Percentiles rank a stretch among this genome's conserved stretches.
These are phyloP conservation scores for Gaertneriomyces semiglobifer DNA, from an alignment of 192 early-diverging fungal genomes.

Conservation along the genomic window DNA sequence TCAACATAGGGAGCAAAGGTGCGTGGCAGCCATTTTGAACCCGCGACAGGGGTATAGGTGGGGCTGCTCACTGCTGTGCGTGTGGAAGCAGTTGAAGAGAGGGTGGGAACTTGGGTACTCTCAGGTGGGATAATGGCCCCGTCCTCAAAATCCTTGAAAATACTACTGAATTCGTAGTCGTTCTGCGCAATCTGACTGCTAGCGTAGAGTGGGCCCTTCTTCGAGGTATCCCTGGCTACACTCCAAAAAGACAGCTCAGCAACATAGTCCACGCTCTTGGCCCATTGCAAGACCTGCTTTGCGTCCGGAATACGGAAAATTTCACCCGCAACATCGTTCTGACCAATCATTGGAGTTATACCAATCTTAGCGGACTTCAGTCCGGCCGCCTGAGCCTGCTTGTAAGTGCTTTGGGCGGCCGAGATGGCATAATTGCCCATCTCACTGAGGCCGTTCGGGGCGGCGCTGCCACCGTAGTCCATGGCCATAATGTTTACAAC, in stretches of 20 bases:
- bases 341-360: slow-evolving; percentile 48
- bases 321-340: slow-evolving; percentile 45
- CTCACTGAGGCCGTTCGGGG: slow-evolving; percentile 42
- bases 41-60: neutral
- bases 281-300: slow-evolving; percentile 26
- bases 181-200: slow-evolving; percentile 26
- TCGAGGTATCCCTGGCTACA: slow-evolving; percentile 32
- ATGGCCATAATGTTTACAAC: slow-evolving; percentile 51
- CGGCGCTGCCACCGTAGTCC: slow-evolving; percentile 33
- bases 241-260: slow-evolving; percentile 20
- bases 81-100: neutral
- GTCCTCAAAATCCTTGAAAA: slow-evolving; percentile 19
- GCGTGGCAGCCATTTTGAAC: slow-evolving; percentile 1
- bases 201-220: slow-evolving; percentile 20
- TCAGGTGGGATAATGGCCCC: slow-evolving; percentile 23
- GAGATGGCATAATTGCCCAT: slow-evolving; percentile 38
- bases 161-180: slow-evolving; percentile 29
- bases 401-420: slow-evolving; percentile 25
- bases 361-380: slow-evolving; percentile 30
- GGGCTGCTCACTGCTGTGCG: neutral
- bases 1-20: slow-evolving; percentile 45
- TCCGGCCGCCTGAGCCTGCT: slow-evolving; percentile 27
- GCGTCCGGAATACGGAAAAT: slow-evolving; percentile 41
- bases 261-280: slow-evolving; percentile 4
- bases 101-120: neutral